phyloP scores from a whole-genome alignment of 1,284 basidiomycete genomes.

The Prillingera fragicola region DNA sequence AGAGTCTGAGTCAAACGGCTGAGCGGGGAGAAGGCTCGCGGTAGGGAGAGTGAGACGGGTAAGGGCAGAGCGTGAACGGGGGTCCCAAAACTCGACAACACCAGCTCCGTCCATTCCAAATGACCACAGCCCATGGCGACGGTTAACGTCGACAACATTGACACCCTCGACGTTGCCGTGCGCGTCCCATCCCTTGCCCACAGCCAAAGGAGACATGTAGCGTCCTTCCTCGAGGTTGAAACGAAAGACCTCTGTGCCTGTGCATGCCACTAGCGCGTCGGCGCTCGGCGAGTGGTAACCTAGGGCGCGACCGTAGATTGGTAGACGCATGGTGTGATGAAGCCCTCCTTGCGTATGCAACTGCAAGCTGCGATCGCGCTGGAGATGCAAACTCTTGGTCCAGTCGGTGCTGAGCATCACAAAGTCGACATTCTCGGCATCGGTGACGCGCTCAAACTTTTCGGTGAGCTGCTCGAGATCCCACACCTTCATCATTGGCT shows the following conservation, averaged over 20 bases:
- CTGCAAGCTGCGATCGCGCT: slow-evolving; percentile 90
- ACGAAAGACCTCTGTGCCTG: slow-evolving; percentile 81
- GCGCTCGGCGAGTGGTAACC: slow-evolving; percentile 83
- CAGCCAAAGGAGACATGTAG: slow-evolving; percentile 70
- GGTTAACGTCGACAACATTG: slow-evolving; percentile 88
- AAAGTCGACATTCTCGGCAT: slow-evolving; percentile 97
- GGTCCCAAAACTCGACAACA: slow-evolving; percentile 94
- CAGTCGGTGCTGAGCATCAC: slow-evolving; percentile 93
- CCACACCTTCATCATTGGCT: slow-evolving; percentile 95
- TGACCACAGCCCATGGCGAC: slow-evolving; percentile 81
- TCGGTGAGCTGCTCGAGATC: slow-evolving; percentile 87
- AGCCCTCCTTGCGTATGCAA: slow-evolving; percentile 91
- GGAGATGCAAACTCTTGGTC: slow-evolving; percentile 97
- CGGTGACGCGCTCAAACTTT: slow-evolving; percentile 94
- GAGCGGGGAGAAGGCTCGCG: slow-evolving; percentile 54
- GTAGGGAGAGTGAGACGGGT: slow-evolving; percentile 66
- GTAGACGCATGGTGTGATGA: slow-evolving; percentile 88
- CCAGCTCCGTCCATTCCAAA: slow-evolving; percentile 64
- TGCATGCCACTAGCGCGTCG: slow-evolving; percentile 70
- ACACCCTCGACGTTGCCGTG: slow-evolving; percentile 67
- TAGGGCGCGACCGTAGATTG: slow-evolving; percentile 83
- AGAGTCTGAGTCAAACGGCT: slow-evolving; percentile 30
- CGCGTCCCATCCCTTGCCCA: slow-evolving; percentile 56
- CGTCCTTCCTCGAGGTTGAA: slow-evolving; percentile 94
- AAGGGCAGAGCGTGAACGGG: slow-evolving; percentile 63